These are phyloP conservation scores for Trichophyton benhamiae DNA, from an alignment of 2,329 filamentous ascomycete species.

Conservation along the genomic window DNA sequence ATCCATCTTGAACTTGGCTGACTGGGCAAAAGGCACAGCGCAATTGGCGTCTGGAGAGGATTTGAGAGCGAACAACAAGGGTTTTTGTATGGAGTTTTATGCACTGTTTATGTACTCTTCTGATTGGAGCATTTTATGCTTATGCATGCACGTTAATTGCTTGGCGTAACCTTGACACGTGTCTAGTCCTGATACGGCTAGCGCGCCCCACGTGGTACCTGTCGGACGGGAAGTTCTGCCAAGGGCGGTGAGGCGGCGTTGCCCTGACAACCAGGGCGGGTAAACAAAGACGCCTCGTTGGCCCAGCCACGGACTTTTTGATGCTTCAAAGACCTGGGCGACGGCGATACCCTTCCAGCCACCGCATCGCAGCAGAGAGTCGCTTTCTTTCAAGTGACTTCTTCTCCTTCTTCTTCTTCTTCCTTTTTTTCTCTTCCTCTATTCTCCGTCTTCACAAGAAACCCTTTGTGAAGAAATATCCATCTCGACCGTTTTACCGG, in stretches of 20 bases:
- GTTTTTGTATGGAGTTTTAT: not conserved
- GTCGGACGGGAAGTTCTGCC: slow-evolving; percentile 13
- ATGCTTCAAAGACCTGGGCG: not conserved
- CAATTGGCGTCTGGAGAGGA: not conserved
- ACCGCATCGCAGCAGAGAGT: not conserved
- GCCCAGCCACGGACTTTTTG: slow-evolving; percentile 27
- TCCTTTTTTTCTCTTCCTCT: not conserved
- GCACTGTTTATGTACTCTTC: not conserved
- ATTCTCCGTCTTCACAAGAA: not conserved
- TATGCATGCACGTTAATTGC: not conserved
- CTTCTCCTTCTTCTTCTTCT: not conserved
- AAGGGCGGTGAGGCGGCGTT: slow-evolving; percentile 17
- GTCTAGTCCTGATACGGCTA: not conserved
- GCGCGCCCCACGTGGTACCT: not conserved
- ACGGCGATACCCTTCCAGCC: slow-evolving; percentile 6
- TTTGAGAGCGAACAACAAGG: too few relatives aligned
- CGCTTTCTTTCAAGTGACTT: not conserved
- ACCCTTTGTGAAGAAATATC: not conserved
- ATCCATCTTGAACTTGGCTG: too few relatives aligned
- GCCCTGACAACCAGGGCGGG: slow-evolving; percentile 23
- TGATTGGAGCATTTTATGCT: not conserved
- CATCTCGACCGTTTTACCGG: not conserved
- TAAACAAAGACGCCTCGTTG: slow-evolving; percentile 30
- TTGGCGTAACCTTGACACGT: not conserved
- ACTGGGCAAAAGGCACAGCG: too few relatives aligned